Base-by-base conservation (phyloP, 352 stramenopile species). In the Globisporangium megalacanthum region DNA sequence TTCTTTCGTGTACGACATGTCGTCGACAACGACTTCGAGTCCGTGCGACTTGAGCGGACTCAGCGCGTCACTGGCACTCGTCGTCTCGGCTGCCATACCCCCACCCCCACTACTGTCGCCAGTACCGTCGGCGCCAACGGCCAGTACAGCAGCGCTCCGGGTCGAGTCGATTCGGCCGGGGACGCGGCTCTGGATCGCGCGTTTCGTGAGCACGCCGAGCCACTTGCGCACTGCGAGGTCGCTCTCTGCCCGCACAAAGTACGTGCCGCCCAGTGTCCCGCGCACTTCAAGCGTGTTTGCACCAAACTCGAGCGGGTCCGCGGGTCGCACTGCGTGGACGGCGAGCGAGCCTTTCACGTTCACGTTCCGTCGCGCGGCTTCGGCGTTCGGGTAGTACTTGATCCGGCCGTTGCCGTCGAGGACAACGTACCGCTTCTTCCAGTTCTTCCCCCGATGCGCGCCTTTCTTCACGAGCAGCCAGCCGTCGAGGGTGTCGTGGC, bases 381-480 rank as follows among this genome's bases (percentile, higher is more conserved):
- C 84, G 8, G 76, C 82, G 56, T 90, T 91, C 19, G 79, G 73
- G 62, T 76, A 94, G 60, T 89, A 92, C 68, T 88, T 89, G 60
- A 94, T 68, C 52, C 82, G 68, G 19, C 77, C 81, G 57, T 91
- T 86, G 13, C 64, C 70, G 62, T 92, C 81, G 44, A 94, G 64
- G 47, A 89, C 72, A 14, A 92, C 79, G 54, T 75, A 94, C 36
- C 82, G 78, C 50, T 94, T 94, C 67, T 94, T 92, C 84, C 84
- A 94, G 64, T 87, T 77, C 51, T 85, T 86, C 41, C 75, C 79
- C 20, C 79, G 80, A 54, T 84, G 76, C 36, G 76, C 44, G 5
- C 76, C 79, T 58, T 88, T 89, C 60, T 94, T 92, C 37, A 94
- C 79, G 0, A 91, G 66, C 52, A 92, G 63, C 79, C 83, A 94